Evolutionary conservation across 345 rosid genomes (phyloP).

Genomic region (Ceriops decandra): DNA sequence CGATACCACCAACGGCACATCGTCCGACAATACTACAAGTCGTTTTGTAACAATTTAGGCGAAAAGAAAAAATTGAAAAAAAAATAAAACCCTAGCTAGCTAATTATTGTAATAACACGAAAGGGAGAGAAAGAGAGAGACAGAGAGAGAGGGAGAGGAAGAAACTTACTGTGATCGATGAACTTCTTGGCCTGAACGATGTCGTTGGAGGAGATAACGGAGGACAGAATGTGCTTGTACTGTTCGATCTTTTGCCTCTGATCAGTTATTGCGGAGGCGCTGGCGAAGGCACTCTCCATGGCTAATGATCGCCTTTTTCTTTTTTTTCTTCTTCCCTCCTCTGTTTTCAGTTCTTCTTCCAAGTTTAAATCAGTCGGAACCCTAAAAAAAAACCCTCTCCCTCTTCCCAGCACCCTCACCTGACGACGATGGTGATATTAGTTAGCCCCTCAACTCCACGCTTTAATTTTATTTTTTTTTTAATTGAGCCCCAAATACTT

Average conservation of each 20-base stretch:
- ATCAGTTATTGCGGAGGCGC: slow-evolving; percentile 70
- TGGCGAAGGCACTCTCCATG: slow-evolving; percentile 76
- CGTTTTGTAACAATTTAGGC: not conserved
- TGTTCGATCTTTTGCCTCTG: slow-evolving; percentile 99
- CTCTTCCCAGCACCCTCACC: not conserved
- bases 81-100: slow-evolving; percentile 10
- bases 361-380: not conserved
- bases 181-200: slow-evolving; percentile 72
- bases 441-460: too few relatives aligned
- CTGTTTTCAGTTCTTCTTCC: too few relatives aligned
- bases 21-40: slow-evolving; percentile 78
- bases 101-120: not conserved
- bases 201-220: slow-evolving; percentile 81
- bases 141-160: not conserved
- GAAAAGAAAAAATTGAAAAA: not conserved
- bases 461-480: too few relatives aligned
- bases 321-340: too few relatives aligned
- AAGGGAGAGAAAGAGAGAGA: too few relatives aligned
- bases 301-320: not conserved
- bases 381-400: not conserved
- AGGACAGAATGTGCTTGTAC: slow-evolving; percentile 82
- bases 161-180: slow-evolving; percentile 71
- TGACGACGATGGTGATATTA: too few relatives aligned
- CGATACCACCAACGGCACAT: slow-evolving; percentile 87
- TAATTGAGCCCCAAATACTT: too few relatives aligned